phyloP scores from a whole-genome alignment of 768 basidiomycete genomes.

The Lactarius pseudohatsudake region DNA sequence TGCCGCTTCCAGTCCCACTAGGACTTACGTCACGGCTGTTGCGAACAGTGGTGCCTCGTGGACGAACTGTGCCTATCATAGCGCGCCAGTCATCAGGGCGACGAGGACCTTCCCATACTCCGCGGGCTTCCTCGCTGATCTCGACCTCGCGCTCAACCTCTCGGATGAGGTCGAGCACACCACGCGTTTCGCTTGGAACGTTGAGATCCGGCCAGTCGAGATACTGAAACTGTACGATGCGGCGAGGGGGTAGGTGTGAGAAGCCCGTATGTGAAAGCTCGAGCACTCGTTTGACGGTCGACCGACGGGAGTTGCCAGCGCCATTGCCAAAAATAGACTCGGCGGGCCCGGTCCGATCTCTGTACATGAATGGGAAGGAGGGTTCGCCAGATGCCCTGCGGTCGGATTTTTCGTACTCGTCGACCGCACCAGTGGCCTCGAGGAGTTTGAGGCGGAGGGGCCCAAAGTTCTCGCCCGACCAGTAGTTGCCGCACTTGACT shows the following conservation, averaged over 20 bases:
- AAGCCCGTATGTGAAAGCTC: constrained; percentile 61
- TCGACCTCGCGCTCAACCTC: constrained; percentile 53
- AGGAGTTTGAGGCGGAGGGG: constrained; percentile 60
- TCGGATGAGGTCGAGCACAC: constrained; percentile 69
- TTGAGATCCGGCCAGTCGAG: constrained; percentile 97
- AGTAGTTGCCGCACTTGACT: constrained; percentile 91
- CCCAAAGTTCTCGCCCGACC: constrained; percentile 71
- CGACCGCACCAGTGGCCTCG: constrained; percentile 47
- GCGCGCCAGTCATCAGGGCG: constrained; percentile 32
- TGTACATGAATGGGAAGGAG: constrained; percentile 38
- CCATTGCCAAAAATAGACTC: neutral
- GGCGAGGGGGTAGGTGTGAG: constrained; percentile 59
- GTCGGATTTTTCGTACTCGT: constrained; percentile 35
- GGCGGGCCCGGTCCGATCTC: neutral
- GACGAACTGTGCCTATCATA: constrained; percentile 19
- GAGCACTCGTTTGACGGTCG: constrained; percentile 61
- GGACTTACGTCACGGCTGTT: constrained; percentile 23
- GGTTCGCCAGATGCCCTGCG: constrained; percentile 28
- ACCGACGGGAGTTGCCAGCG: constrained; percentile 33
- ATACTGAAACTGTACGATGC: constrained; percentile 85
- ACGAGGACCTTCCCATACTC: constrained; percentile 30
- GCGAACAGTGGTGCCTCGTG: constrained; percentile 13
- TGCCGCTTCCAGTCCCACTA: constrained; percentile 24
- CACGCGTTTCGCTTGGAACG: constrained; percentile 81
- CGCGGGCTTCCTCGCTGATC: constrained; percentile 29